Evolutionary conservation across 176 grass and related monocot species (phyloP).

Genomic region (Carex pumila): DNA sequence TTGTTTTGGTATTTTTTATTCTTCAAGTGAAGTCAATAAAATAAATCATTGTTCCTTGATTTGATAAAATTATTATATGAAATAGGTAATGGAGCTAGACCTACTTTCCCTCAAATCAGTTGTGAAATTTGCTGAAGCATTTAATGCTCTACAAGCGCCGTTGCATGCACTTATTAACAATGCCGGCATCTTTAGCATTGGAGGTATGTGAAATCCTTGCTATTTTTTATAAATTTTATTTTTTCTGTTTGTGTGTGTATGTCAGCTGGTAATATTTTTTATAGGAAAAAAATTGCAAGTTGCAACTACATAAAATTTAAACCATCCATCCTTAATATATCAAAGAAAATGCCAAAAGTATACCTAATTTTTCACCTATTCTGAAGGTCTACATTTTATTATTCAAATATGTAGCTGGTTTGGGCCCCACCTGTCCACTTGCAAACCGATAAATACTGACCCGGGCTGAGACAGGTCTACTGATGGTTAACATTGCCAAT

Average conservation of each 20-base stretch:
- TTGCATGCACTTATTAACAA: slow-evolving; percentile 95
- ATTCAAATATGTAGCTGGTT: neutral
- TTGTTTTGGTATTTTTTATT: neutral
- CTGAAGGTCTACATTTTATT: neutral
- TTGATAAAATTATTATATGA: slow-evolving; percentile 3
- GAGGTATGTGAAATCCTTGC: slow-evolving; percentile 44
- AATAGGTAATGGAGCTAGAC: slow-evolving; percentile 95
- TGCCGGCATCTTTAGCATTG: slow-evolving; percentile 87
- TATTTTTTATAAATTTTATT: neutral
- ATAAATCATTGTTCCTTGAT: neutral
- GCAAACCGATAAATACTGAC: neutral
- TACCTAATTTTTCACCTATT: neutral
- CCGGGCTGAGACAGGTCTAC: neutral
- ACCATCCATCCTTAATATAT: neutral
- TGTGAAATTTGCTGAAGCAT: slow-evolving; percentile 80
- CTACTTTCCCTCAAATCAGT: slow-evolving; percentile 80
- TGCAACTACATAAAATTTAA: neutral
- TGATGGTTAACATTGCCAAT: neutral
- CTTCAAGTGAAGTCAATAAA: neutral
- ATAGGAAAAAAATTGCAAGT: neutral
- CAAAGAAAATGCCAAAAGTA: neutral
- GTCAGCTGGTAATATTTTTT: neutral
- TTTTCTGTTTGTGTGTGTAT: neutral
- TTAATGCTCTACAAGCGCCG: slow-evolving; percentile 80
- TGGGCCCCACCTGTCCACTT: neutral